Evolutionary conservation across 1,284 basidiomycete species (phyloP).

Genomic region (Ceratobasidium theobromae): DNA sequence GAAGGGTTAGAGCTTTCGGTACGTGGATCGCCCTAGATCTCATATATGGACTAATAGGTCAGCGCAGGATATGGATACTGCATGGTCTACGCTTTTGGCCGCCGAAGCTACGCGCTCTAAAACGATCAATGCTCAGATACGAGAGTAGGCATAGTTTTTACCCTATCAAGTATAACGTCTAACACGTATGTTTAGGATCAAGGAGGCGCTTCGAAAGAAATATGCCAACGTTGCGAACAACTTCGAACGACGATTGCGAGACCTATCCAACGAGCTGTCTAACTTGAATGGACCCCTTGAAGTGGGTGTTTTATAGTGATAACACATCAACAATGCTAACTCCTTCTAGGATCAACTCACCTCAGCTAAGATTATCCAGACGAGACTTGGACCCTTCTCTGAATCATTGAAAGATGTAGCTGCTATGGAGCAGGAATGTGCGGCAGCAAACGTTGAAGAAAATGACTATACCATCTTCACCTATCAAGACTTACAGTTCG

Average conservation of each 20-base stretch:
- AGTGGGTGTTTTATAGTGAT: conserved; percentile 49
- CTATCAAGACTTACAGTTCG: conserved; percentile 86
- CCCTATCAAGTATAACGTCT: neutral
- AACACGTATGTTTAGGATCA: conserved; percentile 56
- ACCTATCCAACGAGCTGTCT: conserved; percentile 74
- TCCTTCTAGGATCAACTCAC: conserved; percentile 55
- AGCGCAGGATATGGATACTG: conserved; percentile 68
- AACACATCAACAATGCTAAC: neutral
- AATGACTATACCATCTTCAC: conserved; percentile 96
- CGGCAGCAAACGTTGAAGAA: conserved; percentile 92
- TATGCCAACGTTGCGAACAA: conserved; percentile 85
- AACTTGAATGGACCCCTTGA: conserved; percentile 78
- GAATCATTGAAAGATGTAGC: conserved; percentile 58
- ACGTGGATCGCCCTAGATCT: conserved; percentile 38
- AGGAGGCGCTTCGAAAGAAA: conserved; percentile 79
- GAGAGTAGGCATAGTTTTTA: conserved; percentile 63
- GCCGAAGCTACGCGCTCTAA: conserved; percentile 80
- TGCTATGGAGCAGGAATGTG: conserved; percentile 72
- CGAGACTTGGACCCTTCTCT: conserved; percentile 61
- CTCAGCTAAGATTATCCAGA: conserved; percentile 58
- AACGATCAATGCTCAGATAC: conserved; percentile 87
- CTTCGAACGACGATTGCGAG: conserved; percentile 72
- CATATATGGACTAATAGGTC: neutral
- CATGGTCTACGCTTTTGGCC: conserved; percentile 73
- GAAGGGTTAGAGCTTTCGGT: conserved; percentile 65